Evolutionary conservation across 78 protist species (phyloP).

Genomic region (Planoprotostelium fungivorum): DNA sequence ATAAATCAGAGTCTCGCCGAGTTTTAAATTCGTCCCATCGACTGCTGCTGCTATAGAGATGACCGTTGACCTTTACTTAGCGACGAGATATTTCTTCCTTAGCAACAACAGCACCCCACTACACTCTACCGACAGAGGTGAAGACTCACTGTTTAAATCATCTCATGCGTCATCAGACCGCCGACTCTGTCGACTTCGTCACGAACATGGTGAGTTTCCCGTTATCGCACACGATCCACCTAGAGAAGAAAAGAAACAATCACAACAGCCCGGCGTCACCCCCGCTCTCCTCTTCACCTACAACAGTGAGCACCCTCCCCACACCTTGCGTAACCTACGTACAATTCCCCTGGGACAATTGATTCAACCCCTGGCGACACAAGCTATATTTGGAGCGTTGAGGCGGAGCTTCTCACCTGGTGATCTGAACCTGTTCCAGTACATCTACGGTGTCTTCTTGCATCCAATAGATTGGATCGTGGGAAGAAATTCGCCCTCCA

Average conservation of each 20-base stretch:
- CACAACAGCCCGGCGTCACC: background rate
- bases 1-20: too few relatives aligned
- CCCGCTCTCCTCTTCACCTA: background rate
- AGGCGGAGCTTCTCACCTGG: background rate
- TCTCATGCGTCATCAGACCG: too few relatives aligned
- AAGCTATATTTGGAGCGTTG: background rate
- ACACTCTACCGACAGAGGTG: too few relatives aligned
- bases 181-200: background rate
- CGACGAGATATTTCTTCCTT: too few relatives aligned
- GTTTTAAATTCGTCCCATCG: too few relatives aligned
- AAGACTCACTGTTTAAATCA: too few relatives aligned
- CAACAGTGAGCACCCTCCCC: background rate
- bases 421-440: background rate
- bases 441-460: background rate
- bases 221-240: too few relatives aligned
- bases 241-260: too few relatives aligned
- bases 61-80: too few relatives aligned
- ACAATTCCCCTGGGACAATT: background rate
- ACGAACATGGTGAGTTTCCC: background rate
- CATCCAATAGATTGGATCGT: background rate
- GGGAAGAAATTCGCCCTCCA: background rate
- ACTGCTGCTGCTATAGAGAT: too few relatives aligned
- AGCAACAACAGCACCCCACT: too few relatives aligned
- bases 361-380: background rate
- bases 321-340: background rate